phyloP scores from a whole-genome alignment of 1,139 yeast species.

The Pneumocystis jirovecii region DNA sequence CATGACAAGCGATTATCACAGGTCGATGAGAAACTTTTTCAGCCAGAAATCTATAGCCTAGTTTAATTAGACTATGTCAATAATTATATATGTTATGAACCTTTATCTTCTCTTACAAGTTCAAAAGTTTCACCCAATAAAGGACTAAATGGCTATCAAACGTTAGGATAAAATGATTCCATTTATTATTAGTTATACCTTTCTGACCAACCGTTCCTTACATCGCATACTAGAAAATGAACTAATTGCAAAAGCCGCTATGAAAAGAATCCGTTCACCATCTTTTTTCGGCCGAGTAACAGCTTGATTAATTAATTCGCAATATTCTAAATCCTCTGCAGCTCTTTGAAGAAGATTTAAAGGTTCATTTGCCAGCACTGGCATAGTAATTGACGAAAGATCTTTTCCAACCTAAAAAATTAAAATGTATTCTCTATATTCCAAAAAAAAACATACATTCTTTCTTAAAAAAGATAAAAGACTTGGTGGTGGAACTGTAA shows the following conservation, averaged over 20 bases:
- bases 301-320: slow-evolving; percentile 62
- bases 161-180: slow-evolving; percentile 18
- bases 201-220: slow-evolving; percentile 25
- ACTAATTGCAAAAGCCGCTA: slow-evolving; percentile 88
- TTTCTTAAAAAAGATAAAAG: slow-evolving; percentile 64
- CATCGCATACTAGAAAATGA: slow-evolving; percentile 25
- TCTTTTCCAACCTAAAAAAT: slow-evolving; percentile 52
- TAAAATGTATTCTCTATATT: neutral
- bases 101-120: slow-evolving; percentile 65
- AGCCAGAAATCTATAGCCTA: slow-evolving; percentile 63
- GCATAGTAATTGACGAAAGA: slow-evolving; percentile 65
- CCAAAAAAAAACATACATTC: slow-evolving; percentile 31
- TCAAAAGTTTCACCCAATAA: slow-evolving; percentile 89
- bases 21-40: slow-evolving; percentile 98
- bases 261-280: slow-evolving; percentile 64
- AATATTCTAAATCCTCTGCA: slow-evolving; percentile 88
- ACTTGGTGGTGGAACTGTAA: slow-evolving; percentile 64
- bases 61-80: neutral
- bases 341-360: slow-evolving; percentile 84
- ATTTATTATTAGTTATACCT: slow-evolving; percentile 74
- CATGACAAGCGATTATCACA: slow-evolving; percentile 78
- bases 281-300: slow-evolving; percentile 48
- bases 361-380: slow-evolving; percentile 91
- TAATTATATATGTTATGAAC: neutral
- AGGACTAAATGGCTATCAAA: slow-evolving; percentile 96